Evolutionary conservation across 257 asterid species (phyloP).

Genomic region (Solanum virginianum): DNA sequence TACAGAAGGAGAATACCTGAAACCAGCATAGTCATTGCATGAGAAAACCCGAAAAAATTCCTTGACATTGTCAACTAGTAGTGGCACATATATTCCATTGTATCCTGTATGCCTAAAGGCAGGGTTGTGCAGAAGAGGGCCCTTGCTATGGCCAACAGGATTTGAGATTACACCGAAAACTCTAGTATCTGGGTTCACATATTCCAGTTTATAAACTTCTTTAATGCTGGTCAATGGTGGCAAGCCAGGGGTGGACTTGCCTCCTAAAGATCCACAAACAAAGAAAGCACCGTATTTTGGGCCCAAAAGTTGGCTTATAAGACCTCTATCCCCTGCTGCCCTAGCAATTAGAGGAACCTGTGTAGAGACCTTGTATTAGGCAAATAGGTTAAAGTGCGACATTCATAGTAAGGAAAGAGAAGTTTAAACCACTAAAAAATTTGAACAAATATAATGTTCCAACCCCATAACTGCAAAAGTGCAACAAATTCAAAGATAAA

Average conservation of each 20-base stretch:
- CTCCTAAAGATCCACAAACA: constrained; percentile 34
- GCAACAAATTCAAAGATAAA: background rate
- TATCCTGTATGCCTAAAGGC: constrained; percentile 46
- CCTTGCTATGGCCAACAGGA: constrained; percentile 67
- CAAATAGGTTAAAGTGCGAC: background rate
- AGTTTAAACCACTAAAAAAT: no score
- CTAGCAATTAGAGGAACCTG: constrained; percentile 47
- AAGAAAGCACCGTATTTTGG: constrained; percentile 62
- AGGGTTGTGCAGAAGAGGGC: constrained; percentile 64
- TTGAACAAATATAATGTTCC: no score
- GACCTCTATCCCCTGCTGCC: constrained; percentile 61
- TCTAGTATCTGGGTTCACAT: constrained; percentile 37
- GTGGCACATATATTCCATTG: constrained; percentile 60
- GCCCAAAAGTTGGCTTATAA: constrained; percentile 57
- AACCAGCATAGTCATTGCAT: constrained; percentile 49
- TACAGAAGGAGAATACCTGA: constrained; percentile 30
- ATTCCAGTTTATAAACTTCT: constrained; percentile 41
- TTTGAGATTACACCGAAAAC: constrained; percentile 52
- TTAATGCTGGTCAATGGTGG: constrained; percentile 43
- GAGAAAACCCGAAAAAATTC: constrained; percentile 57
- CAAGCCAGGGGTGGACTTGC: constrained; percentile 33
- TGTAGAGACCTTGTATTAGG: background rate
- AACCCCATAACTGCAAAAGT: no score
- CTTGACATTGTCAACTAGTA: constrained; percentile 45
- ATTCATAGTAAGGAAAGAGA: background rate